Evolutionary conservation across 176 grass and related monocot genomes (phyloP), one percentile per base, ranked within the genome.

Genomic region (Oryza coarctata): DNA sequence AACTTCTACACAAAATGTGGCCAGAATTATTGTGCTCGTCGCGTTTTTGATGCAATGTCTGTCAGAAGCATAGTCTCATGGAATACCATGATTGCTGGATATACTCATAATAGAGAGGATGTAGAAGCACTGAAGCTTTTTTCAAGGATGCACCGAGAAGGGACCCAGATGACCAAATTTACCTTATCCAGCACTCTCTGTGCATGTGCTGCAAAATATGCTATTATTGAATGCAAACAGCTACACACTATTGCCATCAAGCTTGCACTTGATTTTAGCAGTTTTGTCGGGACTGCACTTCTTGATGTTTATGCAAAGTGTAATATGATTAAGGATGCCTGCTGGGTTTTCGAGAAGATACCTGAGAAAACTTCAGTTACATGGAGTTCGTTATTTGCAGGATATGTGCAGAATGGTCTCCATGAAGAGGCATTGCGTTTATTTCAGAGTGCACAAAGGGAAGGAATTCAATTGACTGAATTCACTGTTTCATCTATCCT

Each of bases 21-120:
- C 3, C 39, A 47, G 47, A 81, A 89, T 72, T 74, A 85, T 75
- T 85, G 18, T 6, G 87, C 92, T 73, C 82, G 74, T 31, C 31
- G 35, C 68, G 55, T 91, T 73, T 94, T 94, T 80, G 84, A 91
- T 80, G 41, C 74, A 65, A 87, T 94, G 84, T 62, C 64, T 80
- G 17, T 71, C 39, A 77, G 89, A 85, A 91, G 78, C 71, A 79
- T 70, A 41, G 84, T 94, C 39, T 91, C 87, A 11, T 91, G 92
- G 92, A 91, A 91, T 77, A 89, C 92, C 70, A 91, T 94, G 87
- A 91, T 94, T 85, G 74, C 87, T 79, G 84, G 83, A 69, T 87
- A 91, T 73, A 85, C 74, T 49, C 76, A 75, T 32, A 78, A 76
- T 55, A 84, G 87, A 80, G 65, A 83, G 30, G 84, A 83, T 72